phyloP scores from a whole-genome alignment of 805 yeast species.

The Wickerhamomyces subpelliculosus region DNA sequence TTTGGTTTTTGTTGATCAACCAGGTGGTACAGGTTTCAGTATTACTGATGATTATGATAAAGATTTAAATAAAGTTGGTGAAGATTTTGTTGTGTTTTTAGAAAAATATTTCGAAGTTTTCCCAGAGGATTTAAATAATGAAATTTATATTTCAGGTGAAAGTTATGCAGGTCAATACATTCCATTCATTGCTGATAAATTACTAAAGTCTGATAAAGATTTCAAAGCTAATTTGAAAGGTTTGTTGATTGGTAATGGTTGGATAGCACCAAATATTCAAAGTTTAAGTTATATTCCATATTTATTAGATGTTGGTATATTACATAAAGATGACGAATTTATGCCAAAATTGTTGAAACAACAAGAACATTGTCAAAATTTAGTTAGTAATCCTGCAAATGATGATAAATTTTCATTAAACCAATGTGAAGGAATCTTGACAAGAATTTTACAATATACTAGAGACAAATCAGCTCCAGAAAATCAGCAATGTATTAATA shows the following conservation, averaged over 20 bases:
- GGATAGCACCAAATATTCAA: slow-evolving; percentile 87
- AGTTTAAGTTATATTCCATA: slow-evolving; percentile 75
- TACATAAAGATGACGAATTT: slow-evolving; percentile 33
- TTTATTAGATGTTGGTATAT: slow-evolving; percentile 49
- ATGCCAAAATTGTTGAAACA: slow-evolving; percentile 36
- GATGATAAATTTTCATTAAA: slow-evolving; percentile 23
- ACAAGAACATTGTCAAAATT: slow-evolving; percentile 57
- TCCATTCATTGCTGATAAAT: slow-evolving; percentile 72
- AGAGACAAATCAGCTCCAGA: slow-evolving; percentile 24
- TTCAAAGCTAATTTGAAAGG: slow-evolving; percentile 44
- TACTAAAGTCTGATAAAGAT: slow-evolving; percentile 39
- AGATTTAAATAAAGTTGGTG: slow-evolving; percentile 51
- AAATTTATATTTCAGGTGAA: slow-evolving; percentile 84
- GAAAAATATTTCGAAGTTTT: slow-evolving; percentile 59
- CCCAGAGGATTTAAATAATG: slow-evolving; percentile 61
- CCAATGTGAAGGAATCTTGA: slow-evolving; percentile 40
- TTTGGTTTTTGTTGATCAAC: slow-evolving; percentile 86
- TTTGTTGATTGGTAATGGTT: slow-evolving; percentile 82
- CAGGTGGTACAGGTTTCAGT: slow-evolving; percentile 90
- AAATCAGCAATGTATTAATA: slow-evolving; percentile 61
- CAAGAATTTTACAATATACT: slow-evolving; percentile 22
- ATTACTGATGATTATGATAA: slow-evolving; percentile 46
- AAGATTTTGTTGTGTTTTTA: slow-evolving; percentile 59
- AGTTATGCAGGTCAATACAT: slow-evolving; percentile 96
- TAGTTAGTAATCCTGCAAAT: slow-evolving; percentile 27